Evolutionary conservation across 2,329 filamentous ascomycete species (phyloP).

Genomic region (Myriosclerotinia duriaeana): DNA sequence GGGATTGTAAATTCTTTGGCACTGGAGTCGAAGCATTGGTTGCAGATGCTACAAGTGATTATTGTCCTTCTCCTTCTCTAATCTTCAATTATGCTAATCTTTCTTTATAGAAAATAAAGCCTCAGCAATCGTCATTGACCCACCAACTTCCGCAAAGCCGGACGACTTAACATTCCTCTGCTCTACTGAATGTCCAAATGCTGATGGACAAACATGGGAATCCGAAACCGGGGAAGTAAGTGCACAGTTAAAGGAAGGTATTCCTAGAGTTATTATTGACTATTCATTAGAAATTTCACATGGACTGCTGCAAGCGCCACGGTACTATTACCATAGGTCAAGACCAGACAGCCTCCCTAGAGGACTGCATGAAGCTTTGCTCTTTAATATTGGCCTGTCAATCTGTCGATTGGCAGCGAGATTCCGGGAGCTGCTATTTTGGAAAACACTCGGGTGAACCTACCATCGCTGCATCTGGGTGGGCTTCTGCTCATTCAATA

Average conservation of each 20-base stretch:
- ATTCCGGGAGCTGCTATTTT: constrained; percentile 4
- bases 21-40: constrained; percentile 5
- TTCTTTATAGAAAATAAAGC: not conserved
- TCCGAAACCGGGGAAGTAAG: constrained; percentile 14
- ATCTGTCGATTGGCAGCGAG: constrained; percentile 3
- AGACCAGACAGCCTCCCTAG: not conserved
- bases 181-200: constrained; percentile 16
- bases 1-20: constrained; percentile 10
- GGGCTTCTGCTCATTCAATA: constrained; percentile 20
- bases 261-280: not conserved
- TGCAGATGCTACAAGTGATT: constrained; percentile 11
- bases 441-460: constrained; percentile 11
- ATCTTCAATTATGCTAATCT: not conserved
- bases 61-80: no score
- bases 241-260: not conserved
- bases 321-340: constrained; percentile 2
- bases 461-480: constrained; percentile 9
- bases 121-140: constrained; percentile 1
- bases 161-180: constrained; percentile 7
- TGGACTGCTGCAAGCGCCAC: constrained; percentile 9
- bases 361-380: constrained; percentile 19
- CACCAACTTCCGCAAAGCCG: constrained; percentile 1
- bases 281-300: not conserved
- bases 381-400: not conserved
- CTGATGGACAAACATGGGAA: constrained; percentile 19